Percentiles rank a stretch among this genome's conserved stretches.
phyloP scores from a whole-genome alignment of 768 basidiomycete species.

The Trametes coccinea region DNA sequence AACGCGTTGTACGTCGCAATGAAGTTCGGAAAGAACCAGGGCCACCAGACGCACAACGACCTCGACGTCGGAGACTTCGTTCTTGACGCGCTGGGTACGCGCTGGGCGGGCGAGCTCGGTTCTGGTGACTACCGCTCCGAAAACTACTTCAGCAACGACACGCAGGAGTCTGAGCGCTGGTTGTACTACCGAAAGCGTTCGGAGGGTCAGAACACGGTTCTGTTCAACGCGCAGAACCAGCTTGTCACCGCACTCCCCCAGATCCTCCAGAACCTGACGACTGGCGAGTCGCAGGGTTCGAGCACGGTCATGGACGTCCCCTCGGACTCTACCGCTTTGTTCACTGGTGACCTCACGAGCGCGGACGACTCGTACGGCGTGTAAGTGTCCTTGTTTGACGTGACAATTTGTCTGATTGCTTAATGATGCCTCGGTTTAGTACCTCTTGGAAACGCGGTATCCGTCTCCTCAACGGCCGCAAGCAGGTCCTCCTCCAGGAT shows the following conservation, averaged over 20 bases:
- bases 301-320: constrained; percentile 75
- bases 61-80: constrained; percentile 96
- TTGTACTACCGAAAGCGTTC: constrained; percentile 95
- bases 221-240: constrained; percentile 79
- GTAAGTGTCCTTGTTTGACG: constrained; percentile 44
- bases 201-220: constrained; percentile 94
- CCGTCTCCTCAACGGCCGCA: constrained; percentile 77
- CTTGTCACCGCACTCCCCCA: constrained; percentile 67
- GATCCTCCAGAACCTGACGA: constrained; percentile 50
- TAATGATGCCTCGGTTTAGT: constrained; percentile 35
- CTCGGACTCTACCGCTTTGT: constrained; percentile 74
- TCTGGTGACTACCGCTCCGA: constrained; percentile 78
- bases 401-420: constrained; percentile 5
- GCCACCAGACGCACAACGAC: constrained; percentile 94
- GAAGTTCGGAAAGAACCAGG: constrained; percentile 79
- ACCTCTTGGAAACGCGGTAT: constrained; percentile 82
- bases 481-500: constrained; percentile 91
- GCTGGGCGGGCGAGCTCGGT: constrained; percentile 95
- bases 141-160: constrained; percentile 77
- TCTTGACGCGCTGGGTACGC: constrained; percentile 86
- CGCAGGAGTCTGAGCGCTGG: constrained; percentile 76
- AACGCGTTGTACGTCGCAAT: constrained; percentile 83
- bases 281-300: constrained; percentile 66
- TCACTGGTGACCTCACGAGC: constrained; percentile 71
- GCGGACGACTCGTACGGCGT: constrained; percentile 62